These are phyloP conservation scores for Coemansia sp. DNA, from an alignment of 192 early-diverging fungal genomes.

Conservation along the genomic window DNA sequence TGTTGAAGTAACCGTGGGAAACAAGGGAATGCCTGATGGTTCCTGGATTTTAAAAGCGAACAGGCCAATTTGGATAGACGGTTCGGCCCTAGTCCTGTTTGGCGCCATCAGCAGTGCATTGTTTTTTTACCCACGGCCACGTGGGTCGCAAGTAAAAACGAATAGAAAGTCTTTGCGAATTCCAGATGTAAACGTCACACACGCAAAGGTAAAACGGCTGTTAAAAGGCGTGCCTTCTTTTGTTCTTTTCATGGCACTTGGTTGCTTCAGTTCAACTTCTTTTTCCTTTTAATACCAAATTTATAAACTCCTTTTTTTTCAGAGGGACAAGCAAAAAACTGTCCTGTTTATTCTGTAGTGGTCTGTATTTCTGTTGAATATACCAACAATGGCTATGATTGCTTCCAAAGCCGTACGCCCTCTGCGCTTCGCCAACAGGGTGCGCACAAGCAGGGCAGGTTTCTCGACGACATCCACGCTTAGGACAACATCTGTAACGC, in stretches of 20 bases:
- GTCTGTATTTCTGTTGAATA: neutral
- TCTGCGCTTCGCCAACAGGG: neutral
- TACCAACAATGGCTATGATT: slow-evolving; percentile 7
- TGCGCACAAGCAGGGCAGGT: neutral
- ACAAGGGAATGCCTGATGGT: neutral
- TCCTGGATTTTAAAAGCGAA: too few relatives aligned
- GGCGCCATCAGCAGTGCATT: neutral
- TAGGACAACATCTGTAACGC: slow-evolving; percentile 37
- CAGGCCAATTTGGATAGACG: too few relatives aligned
- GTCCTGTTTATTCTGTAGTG: neutral
- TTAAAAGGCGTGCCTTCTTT: too few relatives aligned
- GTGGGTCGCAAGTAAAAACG: neutral
- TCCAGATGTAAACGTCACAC: too few relatives aligned
- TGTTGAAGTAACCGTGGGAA: neutral
- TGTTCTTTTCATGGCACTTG: neutral
- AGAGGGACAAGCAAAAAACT: too few relatives aligned
- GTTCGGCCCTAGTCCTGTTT: neutral
- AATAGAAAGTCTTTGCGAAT: neutral
- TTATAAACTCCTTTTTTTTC: neutral
- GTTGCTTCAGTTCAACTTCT: too few relatives aligned
- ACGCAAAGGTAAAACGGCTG: too few relatives aligned
- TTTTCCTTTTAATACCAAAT: neutral
- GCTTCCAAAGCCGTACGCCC: slow-evolving; percentile 6
- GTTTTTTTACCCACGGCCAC: slow-evolving; percentile 3
- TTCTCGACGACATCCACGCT: slow-evolving; percentile 25